These are phyloP conservation scores for Talaromyces amestolkiae DNA, from an alignment of 2,329 filamentous ascomycete genomes.

Conservation along the genomic window DNA sequence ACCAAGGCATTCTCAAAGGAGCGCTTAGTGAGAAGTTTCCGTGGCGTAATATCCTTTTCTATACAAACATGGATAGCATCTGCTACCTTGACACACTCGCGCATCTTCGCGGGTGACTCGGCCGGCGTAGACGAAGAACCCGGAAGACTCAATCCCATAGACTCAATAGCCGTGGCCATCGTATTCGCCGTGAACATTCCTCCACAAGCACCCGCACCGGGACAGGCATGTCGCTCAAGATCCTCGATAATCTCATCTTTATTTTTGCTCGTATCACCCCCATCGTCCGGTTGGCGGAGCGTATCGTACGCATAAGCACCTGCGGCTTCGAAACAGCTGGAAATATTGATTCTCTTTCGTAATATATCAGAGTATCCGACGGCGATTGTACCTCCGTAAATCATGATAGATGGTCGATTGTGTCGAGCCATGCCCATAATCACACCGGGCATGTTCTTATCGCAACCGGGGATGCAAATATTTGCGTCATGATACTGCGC, in stretches of 20 bases:
- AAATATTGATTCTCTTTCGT: slow-evolving; percentile 79
- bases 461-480: slow-evolving; percentile 88
- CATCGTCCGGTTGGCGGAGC: slow-evolving; percentile 66
- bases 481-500: slow-evolving; percentile 92
- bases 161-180: slow-evolving; percentile 87
- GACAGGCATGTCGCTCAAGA: slow-evolving; percentile 75
- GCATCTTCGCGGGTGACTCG: slow-evolving; percentile 74
- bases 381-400: slow-evolving; percentile 88
- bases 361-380: slow-evolving; percentile 79
- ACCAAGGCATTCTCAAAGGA: slow-evolving; percentile 87
- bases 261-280: slow-evolving; percentile 62
- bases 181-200: slow-evolving; percentile 96
- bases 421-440: slow-evolving; percentile 88
- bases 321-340: slow-evolving; percentile 81
- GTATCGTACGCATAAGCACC: slow-evolving; percentile 78
- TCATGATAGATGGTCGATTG: slow-evolving; percentile 90
- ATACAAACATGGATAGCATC: slow-evolving; percentile 76
- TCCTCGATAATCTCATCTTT: slow-evolving; percentile 80
- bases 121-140: slow-evolving; percentile 83
- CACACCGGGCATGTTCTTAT: slow-evolving; percentile 96
- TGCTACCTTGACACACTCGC: slow-evolving; percentile 79
- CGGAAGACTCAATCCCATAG: slow-evolving; percentile 78
- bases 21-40: slow-evolving; percentile 73
- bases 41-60: slow-evolving; percentile 76
- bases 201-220: slow-evolving; percentile 75